Conservation (phyloP, 371 early-diverging fungal species). For the Mortierella sp. region DNA sequence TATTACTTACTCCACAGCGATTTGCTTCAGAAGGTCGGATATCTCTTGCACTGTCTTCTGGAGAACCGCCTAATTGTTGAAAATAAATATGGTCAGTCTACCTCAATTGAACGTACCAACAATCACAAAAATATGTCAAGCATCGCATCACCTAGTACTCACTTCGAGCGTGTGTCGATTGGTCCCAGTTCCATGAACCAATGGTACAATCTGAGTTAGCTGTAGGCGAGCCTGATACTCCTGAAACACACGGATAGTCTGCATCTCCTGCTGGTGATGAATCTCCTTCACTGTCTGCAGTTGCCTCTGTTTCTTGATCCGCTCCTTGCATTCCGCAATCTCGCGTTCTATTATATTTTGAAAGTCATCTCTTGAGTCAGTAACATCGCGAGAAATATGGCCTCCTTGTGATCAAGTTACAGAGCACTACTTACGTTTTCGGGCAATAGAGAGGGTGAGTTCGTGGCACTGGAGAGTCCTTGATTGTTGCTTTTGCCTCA, state of each 20-base stretch:
- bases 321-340: slow-evolving; percentile 26
- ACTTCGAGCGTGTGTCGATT: slow-evolving; percentile 22
- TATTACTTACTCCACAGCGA: slow-evolving; percentile 24
- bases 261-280: slow-evolving; percentile 24
- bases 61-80: slow-evolving; percentile 2
- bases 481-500: slow-evolving; percentile 1
- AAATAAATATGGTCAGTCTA: background rate
- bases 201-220: background rate
- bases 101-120: too few species aligned
- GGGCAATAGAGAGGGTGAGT: slow-evolving; percentile 28
- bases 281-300: slow-evolving; percentile 23
- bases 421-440: slow-evolving; percentile 30
- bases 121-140: background rate
- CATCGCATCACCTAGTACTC: background rate
- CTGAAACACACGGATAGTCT: slow-evolving; percentile 14
- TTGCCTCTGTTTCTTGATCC: slow-evolving; percentile 42
- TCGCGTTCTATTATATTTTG: slow-evolving; percentile 23
- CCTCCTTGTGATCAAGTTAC: too few species aligned
- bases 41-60: slow-evolving; percentile 13
- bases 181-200: background rate
- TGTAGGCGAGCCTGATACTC: slow-evolving; percentile 23
- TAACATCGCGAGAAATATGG: background rate
- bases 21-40: background rate
- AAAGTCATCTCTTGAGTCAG: background rate
- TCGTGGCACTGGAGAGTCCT: slow-evolving; percentile 14